phyloP scores from a whole-genome alignment of 1,284 basidiomycete genomes.

The Mycena sp. region DNA sequence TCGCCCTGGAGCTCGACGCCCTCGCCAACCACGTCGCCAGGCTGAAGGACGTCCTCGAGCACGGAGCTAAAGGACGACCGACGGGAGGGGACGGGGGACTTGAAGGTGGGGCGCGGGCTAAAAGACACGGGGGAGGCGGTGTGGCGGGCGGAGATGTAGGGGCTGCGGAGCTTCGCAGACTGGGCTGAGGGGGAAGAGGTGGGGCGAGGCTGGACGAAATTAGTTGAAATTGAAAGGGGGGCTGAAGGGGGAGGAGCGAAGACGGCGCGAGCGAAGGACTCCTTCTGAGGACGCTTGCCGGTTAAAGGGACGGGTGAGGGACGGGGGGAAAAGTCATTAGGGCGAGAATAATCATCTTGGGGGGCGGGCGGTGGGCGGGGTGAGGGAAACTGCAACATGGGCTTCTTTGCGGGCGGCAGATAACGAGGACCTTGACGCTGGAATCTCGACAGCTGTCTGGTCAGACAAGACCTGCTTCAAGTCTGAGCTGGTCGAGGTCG shows the following conservation, averaged over 20 bases:
- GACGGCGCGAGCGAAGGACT: slow-evolving; percentile 47
- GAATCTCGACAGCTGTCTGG: slow-evolving; percentile 45
- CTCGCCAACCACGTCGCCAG: slow-evolving; percentile 78
- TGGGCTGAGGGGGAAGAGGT: slow-evolving; percentile 39
- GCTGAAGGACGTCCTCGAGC: slow-evolving; percentile 73
- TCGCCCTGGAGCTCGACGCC: slow-evolving; percentile 74
- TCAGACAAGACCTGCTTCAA: slow-evolving; percentile 70
- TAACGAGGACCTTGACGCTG: slow-evolving; percentile 40
- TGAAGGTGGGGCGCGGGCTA: slow-evolving; percentile 41
- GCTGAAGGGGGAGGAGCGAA: slow-evolving; percentile 43
- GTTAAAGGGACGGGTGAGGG: slow-evolving; percentile 40
- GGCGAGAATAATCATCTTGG: slow-evolving; percentile 55
- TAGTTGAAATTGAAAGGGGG: slow-evolving; percentile 52
- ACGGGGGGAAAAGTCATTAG: slow-evolving; percentile 56
- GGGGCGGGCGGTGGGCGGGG: slow-evolving; percentile 62
- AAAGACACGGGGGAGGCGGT: slow-evolving; percentile 48
- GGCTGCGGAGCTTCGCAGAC: slow-evolving; percentile 55
- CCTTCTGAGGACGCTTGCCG: slow-evolving; percentile 52
- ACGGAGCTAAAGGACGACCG: slow-evolving; percentile 42
- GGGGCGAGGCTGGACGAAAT: slow-evolving; percentile 43
- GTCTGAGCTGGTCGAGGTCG: slow-evolving; percentile 60
- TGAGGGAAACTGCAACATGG: slow-evolving; percentile 79
- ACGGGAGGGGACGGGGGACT: slow-evolving; percentile 40
- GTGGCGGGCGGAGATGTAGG: slow-evolving; percentile 55
- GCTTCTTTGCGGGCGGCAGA: slow-evolving; percentile 34